Evolutionary conservation across 768 basidiomycete genomes (phyloP).

Genomic region (Piloderma croceum): DNA sequence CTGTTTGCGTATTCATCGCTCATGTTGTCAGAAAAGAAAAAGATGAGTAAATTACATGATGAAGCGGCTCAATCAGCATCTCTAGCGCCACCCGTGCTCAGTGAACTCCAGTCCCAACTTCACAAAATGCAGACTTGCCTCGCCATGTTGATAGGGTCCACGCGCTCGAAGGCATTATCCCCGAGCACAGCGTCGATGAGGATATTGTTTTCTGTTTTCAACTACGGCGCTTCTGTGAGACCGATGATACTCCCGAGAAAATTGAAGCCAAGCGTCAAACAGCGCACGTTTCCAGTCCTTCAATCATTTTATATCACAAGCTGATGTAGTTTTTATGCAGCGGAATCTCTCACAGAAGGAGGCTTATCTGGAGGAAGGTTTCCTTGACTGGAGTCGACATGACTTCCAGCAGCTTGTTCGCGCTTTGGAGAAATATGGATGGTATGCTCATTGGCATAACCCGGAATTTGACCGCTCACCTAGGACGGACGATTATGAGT

Average conservation of each 20-base stretch:
- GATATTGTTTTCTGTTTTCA: too few species aligned
- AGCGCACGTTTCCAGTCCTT: slow-evolving; percentile 58
- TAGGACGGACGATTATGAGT: slow-evolving; percentile 59
- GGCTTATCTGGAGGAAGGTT: slow-evolving; percentile 67
- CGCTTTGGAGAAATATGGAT: slow-evolving; percentile 74
- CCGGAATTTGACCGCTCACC: slow-evolving; percentile 1
- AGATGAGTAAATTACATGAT: too few species aligned
- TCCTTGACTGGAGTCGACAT: slow-evolving; percentile 85
- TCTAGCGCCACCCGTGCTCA: too few species aligned
- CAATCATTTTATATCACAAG: neutral
- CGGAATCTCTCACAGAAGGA: slow-evolving; percentile 75
- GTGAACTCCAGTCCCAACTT: too few species aligned
- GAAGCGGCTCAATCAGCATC: too few species aligned
- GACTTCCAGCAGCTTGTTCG: slow-evolving; percentile 91
- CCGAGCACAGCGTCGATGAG: too few species aligned
- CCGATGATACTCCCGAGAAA: slow-evolving; percentile 51
- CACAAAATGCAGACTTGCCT: too few species aligned
- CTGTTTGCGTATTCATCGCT: neutral
- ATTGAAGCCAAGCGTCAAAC: slow-evolving; percentile 52
- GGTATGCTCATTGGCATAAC: slow-evolving; percentile 38
- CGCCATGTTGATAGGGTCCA: too few species aligned
- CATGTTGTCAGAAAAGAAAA: too few species aligned
- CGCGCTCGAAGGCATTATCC: too few species aligned
- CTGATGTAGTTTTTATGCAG: slow-evolving; percentile 33
- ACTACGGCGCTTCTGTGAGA: too few species aligned